These are phyloP conservation scores for Aspergillus niger DNA, from an alignment of 2,329 filamentous ascomycete genomes.

Conservation along the genomic window DNA sequence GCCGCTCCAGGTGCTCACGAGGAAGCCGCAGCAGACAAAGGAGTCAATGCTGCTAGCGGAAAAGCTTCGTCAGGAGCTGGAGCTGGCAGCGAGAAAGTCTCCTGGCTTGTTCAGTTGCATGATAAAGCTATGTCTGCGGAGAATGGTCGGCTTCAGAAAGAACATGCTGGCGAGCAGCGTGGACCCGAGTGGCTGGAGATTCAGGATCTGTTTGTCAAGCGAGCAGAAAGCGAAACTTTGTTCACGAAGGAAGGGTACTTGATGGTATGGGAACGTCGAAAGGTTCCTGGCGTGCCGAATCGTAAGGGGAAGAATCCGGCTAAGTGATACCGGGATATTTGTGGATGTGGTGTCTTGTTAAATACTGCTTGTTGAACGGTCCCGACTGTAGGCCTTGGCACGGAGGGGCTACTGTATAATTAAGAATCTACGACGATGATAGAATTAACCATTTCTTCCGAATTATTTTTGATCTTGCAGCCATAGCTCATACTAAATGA, in stretches of 20 bases:
- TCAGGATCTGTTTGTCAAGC: slow-evolving; percentile 91
- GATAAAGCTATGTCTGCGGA: slow-evolving; percentile 65
- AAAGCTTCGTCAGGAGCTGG: slow-evolving; percentile 64
- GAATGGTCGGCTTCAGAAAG: slow-evolving; percentile 32
- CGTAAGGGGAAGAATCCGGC: slow-evolving; percentile 41
- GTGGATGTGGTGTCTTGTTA: background rate
- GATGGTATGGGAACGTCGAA: slow-evolving; percentile 92
- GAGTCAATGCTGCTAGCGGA: slow-evolving; percentile 41
- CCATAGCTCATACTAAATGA: background rate
- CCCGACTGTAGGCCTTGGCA: background rate
- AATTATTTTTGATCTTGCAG: background rate
- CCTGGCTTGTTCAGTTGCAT: slow-evolving; percentile 89
- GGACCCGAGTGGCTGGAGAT: slow-evolving; percentile 86
- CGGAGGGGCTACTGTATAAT: slow-evolving; percentile 11
- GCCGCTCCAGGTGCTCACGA: slow-evolving; percentile 67
- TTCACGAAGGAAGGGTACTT: slow-evolving; percentile 94
- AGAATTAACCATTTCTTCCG: background rate
- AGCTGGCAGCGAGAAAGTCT: slow-evolving; percentile 86
- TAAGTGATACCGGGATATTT: slow-evolving; percentile 12
- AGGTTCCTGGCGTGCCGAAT: slow-evolving; percentile 41
- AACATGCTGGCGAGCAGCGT: slow-evolving; percentile 32
- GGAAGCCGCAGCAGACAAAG: slow-evolving; percentile 42
- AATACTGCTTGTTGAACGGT: background rate
- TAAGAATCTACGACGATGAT: slow-evolving; percentile 8
- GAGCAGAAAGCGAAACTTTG: slow-evolving; percentile 82